These are phyloP conservation scores for Cercospora zeae-maydis DNA, from an alignment of 2,329 filamentous ascomycete species.

Conservation along the genomic window DNA sequence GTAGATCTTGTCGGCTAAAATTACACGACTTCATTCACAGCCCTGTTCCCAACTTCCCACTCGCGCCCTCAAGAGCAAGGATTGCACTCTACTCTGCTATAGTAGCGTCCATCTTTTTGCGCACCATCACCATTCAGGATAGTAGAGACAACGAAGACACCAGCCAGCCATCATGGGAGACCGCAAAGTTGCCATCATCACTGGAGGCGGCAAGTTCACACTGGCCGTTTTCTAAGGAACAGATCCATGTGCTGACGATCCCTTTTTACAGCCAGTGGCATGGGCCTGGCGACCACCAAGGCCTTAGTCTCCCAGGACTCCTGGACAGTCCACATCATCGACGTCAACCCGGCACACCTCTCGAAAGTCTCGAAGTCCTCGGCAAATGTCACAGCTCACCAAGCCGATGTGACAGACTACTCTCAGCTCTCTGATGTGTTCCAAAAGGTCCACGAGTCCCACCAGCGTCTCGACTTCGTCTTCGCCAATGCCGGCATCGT, in stretches of 20 bases:
- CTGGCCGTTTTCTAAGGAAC: too few species aligned
- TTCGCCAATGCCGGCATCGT: slow-evolving; percentile 50
- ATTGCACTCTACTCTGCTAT: too few species aligned
- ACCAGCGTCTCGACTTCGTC: slow-evolving; percentile 44
- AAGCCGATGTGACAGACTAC: slow-evolving; percentile 41
- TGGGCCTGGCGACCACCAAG: slow-evolving; percentile 42
- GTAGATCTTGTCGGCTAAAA: too few species aligned
- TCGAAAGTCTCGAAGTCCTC: slow-evolving; percentile 29
- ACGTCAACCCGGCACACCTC: slow-evolving; percentile 39
- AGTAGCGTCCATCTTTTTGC: too few species aligned
- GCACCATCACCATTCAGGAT: too few species aligned
- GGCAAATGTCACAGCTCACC: slow-evolving; percentile 37
- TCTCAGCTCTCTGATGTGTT: slow-evolving; percentile 36
- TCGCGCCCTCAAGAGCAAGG: too few species aligned
- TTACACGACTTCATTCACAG: too few species aligned
- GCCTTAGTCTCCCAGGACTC: slow-evolving; percentile 36
- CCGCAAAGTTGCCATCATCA: slow-evolving; percentile 28
- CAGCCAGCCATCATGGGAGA: slow-evolving; percentile 7
- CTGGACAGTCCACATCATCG: slow-evolving; percentile 43
- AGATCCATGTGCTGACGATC: not conserved
- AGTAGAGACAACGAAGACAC: too few species aligned
- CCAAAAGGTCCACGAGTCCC: slow-evolving; percentile 36
- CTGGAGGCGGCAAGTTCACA: slow-evolving; percentile 26
- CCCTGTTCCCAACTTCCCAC: too few species aligned
- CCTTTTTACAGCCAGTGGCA: slow-evolving; percentile 40